A percentile compares a stretch with the other conserved stretches of the same genome.
Evolutionary conservation across 495 filamentous ascomycete species (phyloP).

Genomic region (Aspergillus ostianus): DNA sequence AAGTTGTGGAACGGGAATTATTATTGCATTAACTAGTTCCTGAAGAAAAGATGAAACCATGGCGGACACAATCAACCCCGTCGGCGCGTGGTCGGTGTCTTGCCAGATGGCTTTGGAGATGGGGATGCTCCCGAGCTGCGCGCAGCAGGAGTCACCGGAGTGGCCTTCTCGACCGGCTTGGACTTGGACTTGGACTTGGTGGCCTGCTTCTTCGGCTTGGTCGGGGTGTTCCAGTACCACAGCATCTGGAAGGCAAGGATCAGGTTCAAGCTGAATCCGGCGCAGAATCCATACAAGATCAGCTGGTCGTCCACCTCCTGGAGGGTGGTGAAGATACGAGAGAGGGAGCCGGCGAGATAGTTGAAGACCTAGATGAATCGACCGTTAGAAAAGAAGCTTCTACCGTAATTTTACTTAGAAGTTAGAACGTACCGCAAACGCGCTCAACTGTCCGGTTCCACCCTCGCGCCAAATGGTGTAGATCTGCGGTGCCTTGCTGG

Average conservation of each 20-base stretch:
- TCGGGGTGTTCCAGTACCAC: slow-evolving; percentile 87
- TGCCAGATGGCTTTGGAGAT: slow-evolving; percentile 27
- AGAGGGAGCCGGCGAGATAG: slow-evolving; percentile 87
- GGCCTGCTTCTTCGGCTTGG: slow-evolving; percentile 39
- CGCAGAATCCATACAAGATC: slow-evolving; percentile 90
- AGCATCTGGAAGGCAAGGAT: slow-evolving; percentile 88
- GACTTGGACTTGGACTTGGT: slow-evolving; percentile 38
- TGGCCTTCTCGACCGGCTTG: slow-evolving; percentile 34
- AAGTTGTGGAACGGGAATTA: slow-evolving; percentile 2
- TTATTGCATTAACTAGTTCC: background rate
- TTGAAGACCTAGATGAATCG: slow-evolving; percentile 76
- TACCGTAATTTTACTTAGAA: too few species aligned
- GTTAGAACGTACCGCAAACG: slow-evolving; percentile 75
- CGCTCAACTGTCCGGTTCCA: slow-evolving; percentile 91
- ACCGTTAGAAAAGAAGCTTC: background rate
- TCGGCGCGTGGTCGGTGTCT: slow-evolving; percentile 48
- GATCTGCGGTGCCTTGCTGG: slow-evolving; percentile 93
- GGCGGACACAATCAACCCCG: slow-evolving; percentile 37
- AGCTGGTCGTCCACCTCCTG: slow-evolving; percentile 94
- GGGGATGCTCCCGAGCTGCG: slow-evolving; percentile 34
- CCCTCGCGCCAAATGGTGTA: slow-evolving; percentile 76
- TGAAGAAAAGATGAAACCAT: slow-evolving; percentile 10
- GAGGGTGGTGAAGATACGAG: slow-evolving; percentile 93
- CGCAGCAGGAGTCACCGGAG: slow-evolving; percentile 27
- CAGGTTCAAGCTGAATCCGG: slow-evolving; percentile 82